phyloP scores from a whole-genome alignment of 352 stramenopile genomes.

The Phytophthora litchii region DNA sequence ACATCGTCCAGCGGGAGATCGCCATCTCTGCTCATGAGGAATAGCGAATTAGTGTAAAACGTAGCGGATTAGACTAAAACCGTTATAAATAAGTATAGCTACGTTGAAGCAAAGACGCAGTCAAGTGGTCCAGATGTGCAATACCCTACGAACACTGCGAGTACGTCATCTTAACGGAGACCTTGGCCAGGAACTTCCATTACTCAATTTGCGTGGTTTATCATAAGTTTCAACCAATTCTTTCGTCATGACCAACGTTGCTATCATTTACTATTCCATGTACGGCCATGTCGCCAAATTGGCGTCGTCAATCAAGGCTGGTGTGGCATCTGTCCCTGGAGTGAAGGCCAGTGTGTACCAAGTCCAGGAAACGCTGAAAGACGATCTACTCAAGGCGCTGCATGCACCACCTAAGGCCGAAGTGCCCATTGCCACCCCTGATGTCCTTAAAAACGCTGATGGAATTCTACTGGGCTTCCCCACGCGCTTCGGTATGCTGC shows the following conservation, averaged over 20 bases:
- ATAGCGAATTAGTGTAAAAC: slow-evolving; percentile 7
- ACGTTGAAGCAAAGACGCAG: slow-evolving; percentile 11
- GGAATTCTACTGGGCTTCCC: slow-evolving; percentile 85
- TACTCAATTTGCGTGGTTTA: slow-evolving; percentile 2
- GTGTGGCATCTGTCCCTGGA: slow-evolving; percentile 57
- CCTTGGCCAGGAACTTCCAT: not conserved
- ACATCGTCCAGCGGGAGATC: slow-evolving; percentile 25
- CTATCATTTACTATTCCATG: slow-evolving; percentile 83
- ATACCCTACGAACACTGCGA: not conserved
- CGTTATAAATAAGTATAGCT: slow-evolving; percentile 2
- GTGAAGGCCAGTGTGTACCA: slow-evolving; percentile 65
- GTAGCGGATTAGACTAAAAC: slow-evolving; percentile 2
- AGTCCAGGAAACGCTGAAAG: slow-evolving; percentile 77
- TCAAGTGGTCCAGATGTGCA: not conserved
- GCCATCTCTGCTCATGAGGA: slow-evolving; percentile 1
- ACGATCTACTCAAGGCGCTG: slow-evolving; percentile 76
- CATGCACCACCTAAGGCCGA: slow-evolving; percentile 67
- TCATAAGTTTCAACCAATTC: not conserved
- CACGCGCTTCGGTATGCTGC: slow-evolving; percentile 80
- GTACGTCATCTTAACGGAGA: slow-evolving; percentile 5
- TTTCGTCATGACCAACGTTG: slow-evolving; percentile 58
- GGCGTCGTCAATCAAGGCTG: slow-evolving; percentile 66
- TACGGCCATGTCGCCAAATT: slow-evolving; percentile 84
- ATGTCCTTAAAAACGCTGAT: slow-evolving; percentile 72
- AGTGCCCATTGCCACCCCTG: slow-evolving; percentile 56